These are phyloP conservation scores for Orbilia ellipsospora DNA, from an alignment of 2,329 filamentous ascomycete species.

Conservation along the genomic window DNA sequence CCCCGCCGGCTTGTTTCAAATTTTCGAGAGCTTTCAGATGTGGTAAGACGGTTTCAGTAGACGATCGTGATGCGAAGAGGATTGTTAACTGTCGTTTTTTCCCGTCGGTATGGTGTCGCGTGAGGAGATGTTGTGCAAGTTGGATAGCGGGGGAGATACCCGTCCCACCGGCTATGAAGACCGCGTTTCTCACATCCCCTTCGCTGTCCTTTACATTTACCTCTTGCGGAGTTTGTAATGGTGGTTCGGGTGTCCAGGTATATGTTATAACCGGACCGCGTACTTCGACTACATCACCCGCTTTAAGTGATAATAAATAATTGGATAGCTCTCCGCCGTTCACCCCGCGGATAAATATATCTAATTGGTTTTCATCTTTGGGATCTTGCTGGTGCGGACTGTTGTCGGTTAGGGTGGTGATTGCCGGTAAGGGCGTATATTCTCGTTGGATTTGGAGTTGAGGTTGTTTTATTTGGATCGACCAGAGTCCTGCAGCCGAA, in stretches of 20 bases:
- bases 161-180: constrained; percentile 92
- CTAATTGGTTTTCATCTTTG: constrained; percentile 65
- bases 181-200: constrained; percentile 66
- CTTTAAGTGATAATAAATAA: constrained; percentile 75
- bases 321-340: constrained; percentile 84
- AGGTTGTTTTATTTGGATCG: constrained; percentile 92
- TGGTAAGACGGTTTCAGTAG: constrained; percentile 59
- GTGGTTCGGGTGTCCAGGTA: constrained; percentile 63
- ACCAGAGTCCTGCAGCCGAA: constrained; percentile 75
- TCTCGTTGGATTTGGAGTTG: constrained; percentile 89
- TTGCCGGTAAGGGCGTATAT: constrained; percentile 84
- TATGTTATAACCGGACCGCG: constrained; percentile 82
- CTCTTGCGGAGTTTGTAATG: constrained; percentile 19
- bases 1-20: constrained; percentile 67
- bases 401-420: constrained; percentile 53
- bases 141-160: constrained; percentile 92
- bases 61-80: constrained; percentile 74
- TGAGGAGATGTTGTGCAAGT: constrained; percentile 73
- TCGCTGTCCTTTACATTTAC: too few relatives aligned
- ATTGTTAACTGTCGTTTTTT: constrained; percentile 70
- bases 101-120: constrained; percentile 59
- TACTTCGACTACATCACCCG: constrained; percentile 75
- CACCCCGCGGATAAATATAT: constrained; percentile 81
- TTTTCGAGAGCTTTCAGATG: constrained; percentile 73
- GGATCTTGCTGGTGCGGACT: constrained; percentile 58